Conservation (phyloP, 1,284 basidiomycete genomes). For the Ganoderma leucocontextum region DNA sequence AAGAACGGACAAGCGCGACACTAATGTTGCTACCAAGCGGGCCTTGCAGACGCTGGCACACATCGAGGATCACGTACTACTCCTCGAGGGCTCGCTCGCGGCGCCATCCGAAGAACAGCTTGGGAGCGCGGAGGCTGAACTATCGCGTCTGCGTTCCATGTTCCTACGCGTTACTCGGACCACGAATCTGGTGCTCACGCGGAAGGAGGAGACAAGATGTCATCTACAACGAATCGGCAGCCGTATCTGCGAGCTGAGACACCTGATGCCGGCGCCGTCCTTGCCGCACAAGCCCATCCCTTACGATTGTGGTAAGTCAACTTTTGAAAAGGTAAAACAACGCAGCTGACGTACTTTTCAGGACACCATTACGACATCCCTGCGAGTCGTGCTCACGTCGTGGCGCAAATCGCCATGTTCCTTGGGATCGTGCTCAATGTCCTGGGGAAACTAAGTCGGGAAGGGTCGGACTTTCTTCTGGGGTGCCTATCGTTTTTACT, state of each 20-base stretch:
- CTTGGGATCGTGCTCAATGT: slow-evolving; percentile 15
- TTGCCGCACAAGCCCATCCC: background rate
- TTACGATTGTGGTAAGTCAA: slow-evolving; percentile 4
- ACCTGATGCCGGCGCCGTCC: background rate
- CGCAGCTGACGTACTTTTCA: background rate
- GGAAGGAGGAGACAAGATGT: background rate
- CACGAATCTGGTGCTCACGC: background rate
- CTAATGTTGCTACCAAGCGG: background rate
- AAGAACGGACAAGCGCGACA: background rate
- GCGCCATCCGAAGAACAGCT: background rate
- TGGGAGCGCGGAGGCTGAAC: background rate
- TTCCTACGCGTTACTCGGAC: background rate
- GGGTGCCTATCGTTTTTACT: slow-evolving; percentile 4
- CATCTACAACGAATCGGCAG: background rate
- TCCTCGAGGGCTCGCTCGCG: background rate
- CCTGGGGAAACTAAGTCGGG: slow-evolving; percentile 7
- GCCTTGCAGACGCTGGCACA: background rate
- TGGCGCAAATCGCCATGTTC: slow-evolving; percentile 15
- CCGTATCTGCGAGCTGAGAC: slow-evolving; percentile 1
- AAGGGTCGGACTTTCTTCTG: slow-evolving; percentile 14
- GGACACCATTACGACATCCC: slow-evolving; percentile 9
- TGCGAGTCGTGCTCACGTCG: background rate
- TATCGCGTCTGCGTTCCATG: background rate
- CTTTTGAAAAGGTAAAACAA: background rate
- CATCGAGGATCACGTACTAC: background rate